Evolutionary conservation across 805 yeast species (phyloP).

Genomic region (Starmera amethionina): DNA sequence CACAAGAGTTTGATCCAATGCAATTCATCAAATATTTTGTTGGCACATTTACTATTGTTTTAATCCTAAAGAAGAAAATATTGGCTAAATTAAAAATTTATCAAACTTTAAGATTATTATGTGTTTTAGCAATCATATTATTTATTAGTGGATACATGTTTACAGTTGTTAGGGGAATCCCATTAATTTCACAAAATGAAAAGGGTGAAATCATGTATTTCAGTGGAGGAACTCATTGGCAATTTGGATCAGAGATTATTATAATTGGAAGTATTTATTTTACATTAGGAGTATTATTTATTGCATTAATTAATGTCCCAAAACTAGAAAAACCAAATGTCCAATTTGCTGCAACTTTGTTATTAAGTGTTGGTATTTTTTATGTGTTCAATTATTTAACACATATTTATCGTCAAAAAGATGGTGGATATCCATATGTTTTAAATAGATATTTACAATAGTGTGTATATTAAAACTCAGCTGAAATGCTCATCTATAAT

Average conservation of each 20-base stretch:
- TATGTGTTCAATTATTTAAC: slow-evolving; percentile 12
- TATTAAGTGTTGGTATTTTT: slow-evolving; percentile 8
- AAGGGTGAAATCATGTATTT: slow-evolving; percentile 43
- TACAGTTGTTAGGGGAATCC: slow-evolving; percentile 48
- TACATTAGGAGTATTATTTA: slow-evolving; percentile 30
- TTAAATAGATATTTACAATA: slow-evolving; percentile 12
- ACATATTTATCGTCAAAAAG: slow-evolving; percentile 9
- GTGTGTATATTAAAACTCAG: too few species aligned
- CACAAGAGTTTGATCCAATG: slow-evolving; percentile 30
- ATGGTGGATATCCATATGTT: slow-evolving; percentile 12
- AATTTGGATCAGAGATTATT: slow-evolving; percentile 60
- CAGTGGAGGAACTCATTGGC: slow-evolving; percentile 58
- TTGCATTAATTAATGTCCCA: slow-evolving; percentile 31
- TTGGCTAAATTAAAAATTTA: slow-evolving; percentile 20
- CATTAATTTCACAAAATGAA: slow-evolving; percentile 47
- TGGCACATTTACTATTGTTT: slow-evolving; percentile 33
- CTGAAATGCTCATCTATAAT: too few species aligned
- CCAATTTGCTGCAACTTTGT: slow-evolving; percentile 4
- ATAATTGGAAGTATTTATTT: slow-evolving; percentile 43
- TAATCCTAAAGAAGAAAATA: slow-evolving; percentile 39
- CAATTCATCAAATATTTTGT: slow-evolving; percentile 37
- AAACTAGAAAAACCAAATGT: slow-evolving; percentile 7
- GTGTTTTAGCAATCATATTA: slow-evolving; percentile 31
- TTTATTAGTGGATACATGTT: slow-evolving; percentile 59
- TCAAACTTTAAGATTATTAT: slow-evolving; percentile 19